Base-by-base conservation (phyloP, 1,284 basidiomycete genomes). In the Boletus sp. region DNA sequence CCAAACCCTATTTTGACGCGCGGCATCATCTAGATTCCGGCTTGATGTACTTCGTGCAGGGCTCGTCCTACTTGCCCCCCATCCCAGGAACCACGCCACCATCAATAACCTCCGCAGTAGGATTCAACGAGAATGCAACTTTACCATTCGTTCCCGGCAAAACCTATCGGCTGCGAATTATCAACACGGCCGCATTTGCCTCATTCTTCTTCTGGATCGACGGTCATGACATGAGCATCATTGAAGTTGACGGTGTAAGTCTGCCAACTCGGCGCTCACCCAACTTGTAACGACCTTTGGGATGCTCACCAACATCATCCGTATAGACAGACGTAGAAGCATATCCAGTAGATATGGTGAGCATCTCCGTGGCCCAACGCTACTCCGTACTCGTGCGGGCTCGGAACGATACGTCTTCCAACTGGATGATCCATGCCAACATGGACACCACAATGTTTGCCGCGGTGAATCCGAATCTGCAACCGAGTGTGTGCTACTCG, bases 331-430 rank as follows among this genome's bases (percentile, higher is more conserved):
- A 96, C 66, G 74, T 84, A 2, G 75, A 88, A 60, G 83, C 84
- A 52, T 85, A 73, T 46, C 74, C 81, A 0, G 81, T 84, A 49
- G 84, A 91, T 59, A 65, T 84, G 27, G 59, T 97, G 44, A 77
- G 81, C 35, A 54, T 96, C 49, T 77, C 89, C 5, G 91, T 88
- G 39, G 94, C 94, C 0, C 94, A 98, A 67, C 82, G 94, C n/a
- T 96, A 94, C 70, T 94, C 91, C 0, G 73, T 98, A 42, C 81
- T 97, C 40, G 90, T 97, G 41, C 87, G 84, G 17, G 93, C 95
- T 9, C 81, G 88, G 48, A 92, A 94, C 67, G 89, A 93, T 58
- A 87, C 89, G 0, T 72, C 72, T 13, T 69, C 77, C 17, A 96
- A 97, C 73, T 98, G 86, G 82, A 82, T 80, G 36, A 81, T 99